A percentile compares a stretch with the other conserved stretches of the same genome.
phyloP scores from a whole-genome alignment of 2,329 filamentous ascomycete genomes.

The Madurella mycetomatis region DNA sequence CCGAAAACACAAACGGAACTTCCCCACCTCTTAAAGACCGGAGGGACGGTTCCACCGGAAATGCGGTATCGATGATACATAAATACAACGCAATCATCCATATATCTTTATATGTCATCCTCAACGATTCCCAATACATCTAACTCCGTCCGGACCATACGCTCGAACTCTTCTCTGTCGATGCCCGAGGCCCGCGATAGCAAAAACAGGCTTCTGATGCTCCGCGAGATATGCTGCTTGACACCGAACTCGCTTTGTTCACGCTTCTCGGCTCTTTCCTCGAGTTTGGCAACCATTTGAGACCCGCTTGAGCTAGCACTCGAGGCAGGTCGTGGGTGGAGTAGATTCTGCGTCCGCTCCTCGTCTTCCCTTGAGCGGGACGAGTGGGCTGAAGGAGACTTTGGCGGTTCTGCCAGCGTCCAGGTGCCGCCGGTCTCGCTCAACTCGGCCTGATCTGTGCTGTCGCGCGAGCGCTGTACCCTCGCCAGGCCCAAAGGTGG shows the following conservation, averaged over 20 bases:
- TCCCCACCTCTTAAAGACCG: not conserved
- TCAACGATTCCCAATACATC: conserved; percentile 67
- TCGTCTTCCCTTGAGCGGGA: conserved; percentile 35
- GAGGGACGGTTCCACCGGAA: not conserved
- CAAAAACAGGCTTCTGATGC: conserved; percentile 71
- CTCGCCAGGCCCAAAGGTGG: conserved; percentile 35
- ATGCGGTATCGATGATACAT: not conserved
- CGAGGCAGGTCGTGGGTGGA: conserved; percentile 56
- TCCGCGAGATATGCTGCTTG: conserved; percentile 73
- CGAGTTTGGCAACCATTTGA: conserved; percentile 57
- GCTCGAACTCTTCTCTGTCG: conserved; percentile 68
- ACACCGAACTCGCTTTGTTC: conserved; percentile 67
- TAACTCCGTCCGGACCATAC: conserved; percentile 65
- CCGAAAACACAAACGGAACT: not conserved
- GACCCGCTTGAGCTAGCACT: conserved; percentile 54
- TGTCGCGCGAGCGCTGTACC: conserved; percentile 21
- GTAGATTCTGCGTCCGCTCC: conserved; percentile 36
- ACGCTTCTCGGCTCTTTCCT: conserved; percentile 51
- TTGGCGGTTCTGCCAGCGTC: conserved; percentile 41
- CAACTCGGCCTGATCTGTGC: conserved; percentile 9
- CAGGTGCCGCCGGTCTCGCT: conserved; percentile 36
- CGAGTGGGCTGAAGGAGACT: conserved; percentile 35
- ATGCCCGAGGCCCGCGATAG: conserved; percentile 69
- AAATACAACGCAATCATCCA: not conserved
- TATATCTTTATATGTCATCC: conserved; percentile 34